phyloP scores from a whole-genome alignment of 768 basidiomycete species.

The Amanita jacksonii region DNA sequence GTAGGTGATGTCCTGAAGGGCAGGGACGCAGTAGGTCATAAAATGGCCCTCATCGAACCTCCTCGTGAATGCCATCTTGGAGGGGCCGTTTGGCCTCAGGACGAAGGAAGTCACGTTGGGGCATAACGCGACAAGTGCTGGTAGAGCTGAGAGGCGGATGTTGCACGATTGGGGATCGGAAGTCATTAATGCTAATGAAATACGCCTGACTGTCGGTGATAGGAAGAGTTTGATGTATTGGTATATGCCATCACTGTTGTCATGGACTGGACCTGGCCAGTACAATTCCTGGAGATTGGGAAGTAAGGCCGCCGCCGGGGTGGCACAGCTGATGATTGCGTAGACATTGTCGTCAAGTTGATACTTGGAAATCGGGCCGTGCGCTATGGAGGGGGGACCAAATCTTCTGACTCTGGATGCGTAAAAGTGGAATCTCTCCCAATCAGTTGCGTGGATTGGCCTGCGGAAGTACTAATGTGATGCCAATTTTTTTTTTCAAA shows the following conservation, averaged over 20 bases:
- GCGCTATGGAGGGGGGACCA: not conserved
- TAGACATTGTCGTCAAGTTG: not conserved
- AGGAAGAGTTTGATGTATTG: slow-evolving; percentile 5
- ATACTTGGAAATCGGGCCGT: not conserved
- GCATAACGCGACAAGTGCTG: not conserved
- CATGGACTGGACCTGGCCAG: not conserved
- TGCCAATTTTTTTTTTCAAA: too few species aligned
- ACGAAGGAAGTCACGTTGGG: not conserved
- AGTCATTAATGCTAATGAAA: not conserved
- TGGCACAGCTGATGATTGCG: not conserved
- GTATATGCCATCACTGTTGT: not conserved
- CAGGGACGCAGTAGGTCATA: too few species aligned
- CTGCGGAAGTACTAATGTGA: not conserved
- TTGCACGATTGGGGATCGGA: not conserved
- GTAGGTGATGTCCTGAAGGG: not conserved
- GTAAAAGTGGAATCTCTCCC: not conserved
- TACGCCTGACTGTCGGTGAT: not conserved
- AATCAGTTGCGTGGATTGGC: slow-evolving; percentile 1
- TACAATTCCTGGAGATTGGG: not conserved
- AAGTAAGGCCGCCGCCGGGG: not conserved
- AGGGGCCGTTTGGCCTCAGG: too few species aligned
- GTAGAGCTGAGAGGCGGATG: not conserved
- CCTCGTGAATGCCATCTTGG: too few species aligned
- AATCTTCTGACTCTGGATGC: slow-evolving; percentile 1
- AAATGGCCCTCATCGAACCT: too few species aligned